Evolutionary conservation across 2,329 filamentous ascomycete genomes (phyloP), one percentile per base, ranked within the genome.

Genomic region (Coleophoma eucalyptorum): DNA sequence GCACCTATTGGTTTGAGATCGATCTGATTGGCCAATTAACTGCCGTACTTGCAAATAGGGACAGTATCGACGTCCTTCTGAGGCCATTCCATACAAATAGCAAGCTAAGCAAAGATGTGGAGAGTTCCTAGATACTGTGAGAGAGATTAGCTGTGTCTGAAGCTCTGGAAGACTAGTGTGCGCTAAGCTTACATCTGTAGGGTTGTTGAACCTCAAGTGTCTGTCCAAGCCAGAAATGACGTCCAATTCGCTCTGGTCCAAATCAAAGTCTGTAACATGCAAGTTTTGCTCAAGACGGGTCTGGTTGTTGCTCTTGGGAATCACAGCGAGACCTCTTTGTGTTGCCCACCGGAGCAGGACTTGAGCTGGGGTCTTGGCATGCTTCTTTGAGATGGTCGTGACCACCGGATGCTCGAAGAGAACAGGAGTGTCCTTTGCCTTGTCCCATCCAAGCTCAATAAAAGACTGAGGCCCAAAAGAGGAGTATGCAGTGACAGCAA

Each of bases 281-380:
- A 92, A 71, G 72, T 90, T 90, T 73, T 86, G 75, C 52, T 72
- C 67, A 67, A 90, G 77, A 58, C 73, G 55, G 57, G 64, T 58
- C 69, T 78, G 70, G 69, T 77, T 74, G 63, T 81, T 86, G 56
- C 80, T 86, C 81, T 93, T 93, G 60, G 89, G 89, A 62, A 94
- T 94, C 61, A 94, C 87, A 44, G 89, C 87, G 50, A 94, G 75
- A 32, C 83, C 84, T 46, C 87, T 80, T 77, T 95, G 90, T 15
- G 90, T 95, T 19, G 90, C 83, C 91, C 91, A 96, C 62, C 90
- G 81, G 59, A 96, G 78, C 54, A 96, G 78, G 26, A 96, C 78
- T 78, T 96, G 90, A 15, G 89, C 87, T 6, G 89, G 78, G 8
- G 84, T 83, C 76, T 87, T 90, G 67, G 73, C 73, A 65, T 89